A percentile compares a stretch with the other conserved stretches of the same genome.
These are phyloP conservation scores for Salix exigua DNA, from an alignment of 345 rosid species.

Conservation along the genomic window DNA sequence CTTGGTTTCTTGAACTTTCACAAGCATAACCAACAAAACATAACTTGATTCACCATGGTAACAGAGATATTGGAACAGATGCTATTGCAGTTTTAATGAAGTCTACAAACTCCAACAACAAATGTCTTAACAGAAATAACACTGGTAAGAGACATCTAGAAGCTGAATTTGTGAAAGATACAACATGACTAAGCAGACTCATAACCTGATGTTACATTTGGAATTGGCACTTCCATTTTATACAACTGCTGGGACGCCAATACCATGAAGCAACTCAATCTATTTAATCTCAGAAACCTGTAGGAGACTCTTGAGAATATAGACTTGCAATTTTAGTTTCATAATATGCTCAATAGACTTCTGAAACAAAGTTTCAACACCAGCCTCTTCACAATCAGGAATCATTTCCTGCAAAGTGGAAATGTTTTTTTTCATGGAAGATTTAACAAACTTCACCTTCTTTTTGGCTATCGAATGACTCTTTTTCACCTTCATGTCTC, in stretches of 20 bases:
- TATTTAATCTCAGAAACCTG: constrained; percentile 29
- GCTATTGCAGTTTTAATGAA: no score
- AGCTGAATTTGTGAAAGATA: no score
- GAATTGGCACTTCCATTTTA: no score
- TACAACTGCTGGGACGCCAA: no score
- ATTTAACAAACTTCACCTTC: constrained; percentile 22
- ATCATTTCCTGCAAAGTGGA: constrained; percentile 33
- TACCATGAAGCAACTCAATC: no score
- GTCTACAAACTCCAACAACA: no score
- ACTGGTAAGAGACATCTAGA: no score
- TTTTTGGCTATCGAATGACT: constrained; percentile 22
- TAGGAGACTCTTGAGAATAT: constrained; percentile 35
- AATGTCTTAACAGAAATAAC: no score
- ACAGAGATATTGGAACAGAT: background rate
- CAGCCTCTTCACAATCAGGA: constrained; percentile 45
- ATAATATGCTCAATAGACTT: constrained; percentile 45
- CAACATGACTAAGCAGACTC: no score
- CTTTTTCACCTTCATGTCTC: constrained; percentile 17
- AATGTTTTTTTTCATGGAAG: constrained; percentile 33
- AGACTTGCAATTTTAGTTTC: constrained; percentile 40
- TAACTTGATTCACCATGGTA: background rate
- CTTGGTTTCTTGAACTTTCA: background rate
- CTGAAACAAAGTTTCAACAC: constrained; percentile 41
- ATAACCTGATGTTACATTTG: no score
- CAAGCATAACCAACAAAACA: background rate